Conservation (phyloP, 768 basidiomycete species). For the Gloeostereum incarnatum region DNA sequence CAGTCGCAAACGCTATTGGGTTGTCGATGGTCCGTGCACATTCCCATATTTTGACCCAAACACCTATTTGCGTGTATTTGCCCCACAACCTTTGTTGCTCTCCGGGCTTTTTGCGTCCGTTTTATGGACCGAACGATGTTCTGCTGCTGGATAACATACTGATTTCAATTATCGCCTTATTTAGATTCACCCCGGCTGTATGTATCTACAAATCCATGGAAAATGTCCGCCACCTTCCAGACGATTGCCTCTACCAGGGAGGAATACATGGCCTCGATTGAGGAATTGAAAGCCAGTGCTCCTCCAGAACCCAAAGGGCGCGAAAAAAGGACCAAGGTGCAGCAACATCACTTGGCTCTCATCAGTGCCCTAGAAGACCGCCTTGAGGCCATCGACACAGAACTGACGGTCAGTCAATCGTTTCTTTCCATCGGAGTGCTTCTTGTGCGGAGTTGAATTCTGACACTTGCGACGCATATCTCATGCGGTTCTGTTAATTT, state of each 20-base stretch:
- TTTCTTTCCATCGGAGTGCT: no score
- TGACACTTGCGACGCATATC: neutral
- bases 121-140: constrained; percentile 9
- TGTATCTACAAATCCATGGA: constrained; percentile 85
- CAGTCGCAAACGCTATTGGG: constrained; percentile 75
- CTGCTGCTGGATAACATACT: constrained; percentile 18
- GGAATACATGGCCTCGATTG: constrained; percentile 61
- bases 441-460: neutral
- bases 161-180: constrained; percentile 12
- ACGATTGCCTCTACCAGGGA: constrained; percentile 61
- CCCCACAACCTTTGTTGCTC: no score
- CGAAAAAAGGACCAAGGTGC: constrained; percentile 45
- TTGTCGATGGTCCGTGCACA: constrained; percentile 78
- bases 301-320: constrained; percentile 34
- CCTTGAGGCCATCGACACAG: constrained; percentile 56
- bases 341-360: constrained; percentile 52
- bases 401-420: constrained; percentile 68
- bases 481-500: neutral
- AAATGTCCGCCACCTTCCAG: constrained; percentile 70
- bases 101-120: neutral
- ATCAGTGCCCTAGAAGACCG: constrained; percentile 56
- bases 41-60: constrained; percentile 20
- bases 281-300: constrained; percentile 43
- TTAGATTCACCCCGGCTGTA: constrained; percentile 82
- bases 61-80: constrained; percentile 72